A percentile compares a stretch with the other conserved stretches of the same genome.
These are phyloP conservation scores for Alternaria sp. DNA, from an alignment of 2,329 filamentous ascomycete species.

Conservation along the genomic window DNA sequence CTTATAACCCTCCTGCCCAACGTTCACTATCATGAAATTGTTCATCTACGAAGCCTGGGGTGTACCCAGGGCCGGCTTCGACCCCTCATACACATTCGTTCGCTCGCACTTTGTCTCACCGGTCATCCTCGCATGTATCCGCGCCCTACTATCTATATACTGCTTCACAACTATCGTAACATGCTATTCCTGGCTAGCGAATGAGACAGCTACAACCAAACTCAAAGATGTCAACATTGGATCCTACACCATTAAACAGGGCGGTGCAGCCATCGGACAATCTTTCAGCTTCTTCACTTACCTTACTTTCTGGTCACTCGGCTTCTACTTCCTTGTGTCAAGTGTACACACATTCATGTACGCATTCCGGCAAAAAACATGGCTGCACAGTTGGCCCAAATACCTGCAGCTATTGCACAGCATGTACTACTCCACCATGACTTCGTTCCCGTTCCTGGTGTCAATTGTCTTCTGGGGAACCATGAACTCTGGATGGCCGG, in stretches of 20 bases:
- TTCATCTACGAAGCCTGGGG: conserved; percentile 34
- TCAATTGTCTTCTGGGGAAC: conserved; percentile 53
- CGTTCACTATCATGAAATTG: conserved; percentile 19
- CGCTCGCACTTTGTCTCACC: conserved; percentile 81
- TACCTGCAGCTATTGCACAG: conserved; percentile 46
- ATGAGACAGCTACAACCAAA: conserved; percentile 27
- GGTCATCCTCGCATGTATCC: conserved; percentile 64
- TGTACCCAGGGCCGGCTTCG: conserved; percentile 41
- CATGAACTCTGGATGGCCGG: conserved; percentile 55
- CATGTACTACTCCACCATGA: conserved; percentile 51
- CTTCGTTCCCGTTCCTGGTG: conserved; percentile 51
- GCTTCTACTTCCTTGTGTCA: conserved; percentile 76
- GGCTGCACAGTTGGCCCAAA: conserved; percentile 48
- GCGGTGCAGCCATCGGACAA: conserved; percentile 64
- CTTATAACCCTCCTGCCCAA: not conserved
- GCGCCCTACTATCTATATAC: conserved; percentile 65
- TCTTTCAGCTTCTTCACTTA: conserved; percentile 83
- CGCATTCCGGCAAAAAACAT: conserved; percentile 40
- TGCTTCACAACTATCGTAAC: conserved; percentile 72
- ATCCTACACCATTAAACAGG: conserved; percentile 66
- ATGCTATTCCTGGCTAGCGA: conserved; percentile 66
- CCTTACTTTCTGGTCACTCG: conserved; percentile 80
- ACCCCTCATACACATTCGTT: conserved; percentile 68
- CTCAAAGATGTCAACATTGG: conserved; percentile 40
- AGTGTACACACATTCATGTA: conserved; percentile 74